Evolutionary conservation across 2,329 filamentous ascomycete genomes (phyloP), one percentile per base, ranked within the genome.

Genomic region (Neofusicoccum parvum): DNA sequence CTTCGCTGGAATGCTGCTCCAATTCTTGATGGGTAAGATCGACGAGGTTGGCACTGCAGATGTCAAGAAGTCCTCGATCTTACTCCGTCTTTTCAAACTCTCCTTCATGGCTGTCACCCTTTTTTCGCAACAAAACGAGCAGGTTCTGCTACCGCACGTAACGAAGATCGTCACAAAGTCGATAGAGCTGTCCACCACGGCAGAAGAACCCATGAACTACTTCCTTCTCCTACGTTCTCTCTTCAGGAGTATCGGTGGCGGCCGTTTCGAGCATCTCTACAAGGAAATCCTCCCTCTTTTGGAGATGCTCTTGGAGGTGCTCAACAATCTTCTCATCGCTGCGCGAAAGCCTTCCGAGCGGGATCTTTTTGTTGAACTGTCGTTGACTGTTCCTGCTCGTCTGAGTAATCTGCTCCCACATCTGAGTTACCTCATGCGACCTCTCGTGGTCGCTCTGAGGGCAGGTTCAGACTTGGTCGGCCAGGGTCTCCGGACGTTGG

Each of bases 71-170:
- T 94, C 95, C 0, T 94, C 93, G 5, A 97, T 99, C 54, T 81
- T 99, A 39, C 81, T 99, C 59, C 87, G 96, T 64, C 87, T 99
- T 60, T 99, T 98, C 82, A 99, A 99, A 79, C 81, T 99, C 59
- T 96, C 94, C 0, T 99, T 99, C 78, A 99, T 99, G 95, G 96
- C 96, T 0, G 95, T 99, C 45, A 99, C 95, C 0, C 83, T 99
- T 1, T 99, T 99, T 77, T 93, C 93, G 0, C 85, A 87, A 9
- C 94, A 97, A 74, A 99, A 99, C 72, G 95, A 99, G 79, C 91
- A 95, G 75, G 93, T 99, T 2, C 83, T 99, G 14, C 83, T 98
- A 62, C 96, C 96, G 0, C 95, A 99, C 76, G 94, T 99, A 59
- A 94, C 96, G 64, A 96, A 96, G 75, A 96, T 99, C 69, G 92